Evolutionary conservation across 805 yeast species (phyloP).

Genomic region (Priceomyces castillae): DNA sequence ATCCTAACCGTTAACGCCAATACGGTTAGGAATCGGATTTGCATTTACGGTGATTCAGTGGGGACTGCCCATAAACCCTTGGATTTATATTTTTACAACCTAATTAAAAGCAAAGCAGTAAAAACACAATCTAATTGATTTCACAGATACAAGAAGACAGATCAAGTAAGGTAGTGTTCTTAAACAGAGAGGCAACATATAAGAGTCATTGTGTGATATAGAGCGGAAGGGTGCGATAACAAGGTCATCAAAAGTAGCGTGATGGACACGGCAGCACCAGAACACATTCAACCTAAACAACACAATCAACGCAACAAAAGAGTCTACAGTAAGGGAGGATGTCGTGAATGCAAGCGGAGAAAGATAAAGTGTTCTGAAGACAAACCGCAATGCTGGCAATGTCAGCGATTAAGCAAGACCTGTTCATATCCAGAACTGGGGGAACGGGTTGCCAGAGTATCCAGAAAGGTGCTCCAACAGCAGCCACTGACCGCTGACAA

Average conservation of each 20-base stretch:
- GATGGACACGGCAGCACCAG: background rate
- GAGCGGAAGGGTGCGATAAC: too few relatives aligned
- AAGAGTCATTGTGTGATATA: too few relatives aligned
- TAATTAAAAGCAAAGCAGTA: too few relatives aligned
- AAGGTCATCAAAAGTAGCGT: background rate
- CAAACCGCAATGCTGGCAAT: constrained; percentile 34
- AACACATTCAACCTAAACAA: background rate
- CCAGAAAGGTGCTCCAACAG: constrained; percentile 10
- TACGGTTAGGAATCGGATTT: background rate
- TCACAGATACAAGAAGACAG: too few relatives aligned
- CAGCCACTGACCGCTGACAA: background rate
- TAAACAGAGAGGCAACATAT: too few relatives aligned
- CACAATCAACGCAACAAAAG: constrained; percentile 6
- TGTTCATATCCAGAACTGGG: constrained; percentile 30
- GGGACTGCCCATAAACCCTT: background rate
- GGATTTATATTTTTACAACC: too few relatives aligned
- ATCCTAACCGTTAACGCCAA: background rate
- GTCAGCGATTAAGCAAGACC: constrained; percentile 26
- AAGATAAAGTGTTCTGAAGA: constrained; percentile 42
- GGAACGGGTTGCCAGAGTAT: constrained; percentile 25
- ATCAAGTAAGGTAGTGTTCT: too few relatives aligned
- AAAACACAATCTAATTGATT: too few relatives aligned
- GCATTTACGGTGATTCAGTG: background rate
- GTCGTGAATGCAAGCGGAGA: constrained; percentile 42
- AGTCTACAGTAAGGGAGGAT: constrained; percentile 35